Evolutionary conservation across 805 yeast genomes (phyloP).

Genomic region (Candida qinlingensis): DNA sequence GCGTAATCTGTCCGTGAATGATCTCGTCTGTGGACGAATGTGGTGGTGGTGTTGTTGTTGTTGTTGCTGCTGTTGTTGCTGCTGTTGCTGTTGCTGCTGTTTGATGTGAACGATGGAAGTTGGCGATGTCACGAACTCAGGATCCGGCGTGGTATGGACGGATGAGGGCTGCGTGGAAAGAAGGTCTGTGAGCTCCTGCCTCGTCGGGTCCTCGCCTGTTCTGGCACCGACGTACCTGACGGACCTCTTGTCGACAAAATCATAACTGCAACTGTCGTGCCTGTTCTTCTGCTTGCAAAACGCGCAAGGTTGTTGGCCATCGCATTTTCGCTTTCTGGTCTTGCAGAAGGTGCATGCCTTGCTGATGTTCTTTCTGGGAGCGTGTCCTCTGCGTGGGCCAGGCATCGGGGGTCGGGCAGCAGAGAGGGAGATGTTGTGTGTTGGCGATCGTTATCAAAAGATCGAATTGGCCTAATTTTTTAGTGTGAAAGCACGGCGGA

Average conservation of each 20-base stretch:
- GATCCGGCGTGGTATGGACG: too few relatives aligned
- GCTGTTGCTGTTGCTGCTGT: background rate
- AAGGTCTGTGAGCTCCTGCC: too few relatives aligned
- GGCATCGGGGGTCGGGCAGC: too few relatives aligned
- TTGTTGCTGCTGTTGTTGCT: background rate
- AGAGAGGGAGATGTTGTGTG: too few relatives aligned
- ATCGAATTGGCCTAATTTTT: too few relatives aligned
- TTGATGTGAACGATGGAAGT: background rate
- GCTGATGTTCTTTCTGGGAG: slow-evolving; percentile 31
- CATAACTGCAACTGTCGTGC: slow-evolving; percentile 24
- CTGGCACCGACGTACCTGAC: background rate
- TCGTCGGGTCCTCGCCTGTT: too few relatives aligned
- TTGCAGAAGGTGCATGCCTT: slow-evolving; percentile 40
- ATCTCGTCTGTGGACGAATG: background rate
- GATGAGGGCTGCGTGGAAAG: too few relatives aligned
- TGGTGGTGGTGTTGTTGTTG: background rate
- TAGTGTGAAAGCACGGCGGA: too few relatives aligned
- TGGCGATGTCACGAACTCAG: too few relatives aligned
- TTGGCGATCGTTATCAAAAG: too few relatives aligned
- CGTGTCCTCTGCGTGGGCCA: background rate
- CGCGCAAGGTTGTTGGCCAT: slow-evolving; percentile 27
- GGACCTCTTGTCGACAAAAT: slow-evolving; percentile 8
- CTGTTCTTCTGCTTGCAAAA: slow-evolving; percentile 24
- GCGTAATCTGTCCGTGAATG: background rate
- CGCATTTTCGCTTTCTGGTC: slow-evolving; percentile 29